Base-by-base conservation (phyloP, 225 moss, liverwort and hornwort species). In the Pleurozium schreberi region DNA sequence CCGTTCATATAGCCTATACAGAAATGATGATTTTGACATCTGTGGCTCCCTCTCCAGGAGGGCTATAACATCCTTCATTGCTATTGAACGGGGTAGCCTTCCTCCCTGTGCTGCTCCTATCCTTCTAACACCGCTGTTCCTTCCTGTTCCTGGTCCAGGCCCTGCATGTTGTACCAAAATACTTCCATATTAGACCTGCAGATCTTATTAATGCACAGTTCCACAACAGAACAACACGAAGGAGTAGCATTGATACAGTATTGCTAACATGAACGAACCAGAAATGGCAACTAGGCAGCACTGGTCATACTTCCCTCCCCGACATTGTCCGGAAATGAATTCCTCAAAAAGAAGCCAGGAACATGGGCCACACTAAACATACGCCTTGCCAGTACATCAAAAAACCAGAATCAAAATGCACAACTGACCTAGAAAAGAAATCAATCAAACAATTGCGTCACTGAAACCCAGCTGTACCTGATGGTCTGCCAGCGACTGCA, bases 1-100 rank as follows among this genome's bases (percentile, higher is more conserved):
- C 91, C 96, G 94, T 81, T 97, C 97, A 67, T 96, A 99, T 53
- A 99, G 92, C 75, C 94, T 96, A 87, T 97, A 97, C 89, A 99
- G 91, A 78, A 97, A 90, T 40, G 95, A 61, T 68, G 97, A 96
- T 87, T 99, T 99, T 27, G 96, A 92, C 95, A 99, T 94, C 90
- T 95, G 91, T 47, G 98, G 96, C 70, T 99, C 97, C 82, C 95
- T 95, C 93, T 97, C 98, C 81, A 99, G 89, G 66, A 93, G 92
- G 12, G 98, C 97, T 65, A 97, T 92, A 17, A 96, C 93, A 87
- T 97, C 98, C 92, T 94, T 96, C 89, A 96, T 68, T 27, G 92
- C 92, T 79, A 97, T 92, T 31, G 92, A 86, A 80, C 98, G 95
- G 38, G 96, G 96, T 58, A 92, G 92, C 90, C 95, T 95, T 87